Evolutionary conservation across 2,329 filamentous ascomycete genomes (phyloP), one percentile per base, ranked within the genome.

Genomic region (Fusarium sp.): DNA sequence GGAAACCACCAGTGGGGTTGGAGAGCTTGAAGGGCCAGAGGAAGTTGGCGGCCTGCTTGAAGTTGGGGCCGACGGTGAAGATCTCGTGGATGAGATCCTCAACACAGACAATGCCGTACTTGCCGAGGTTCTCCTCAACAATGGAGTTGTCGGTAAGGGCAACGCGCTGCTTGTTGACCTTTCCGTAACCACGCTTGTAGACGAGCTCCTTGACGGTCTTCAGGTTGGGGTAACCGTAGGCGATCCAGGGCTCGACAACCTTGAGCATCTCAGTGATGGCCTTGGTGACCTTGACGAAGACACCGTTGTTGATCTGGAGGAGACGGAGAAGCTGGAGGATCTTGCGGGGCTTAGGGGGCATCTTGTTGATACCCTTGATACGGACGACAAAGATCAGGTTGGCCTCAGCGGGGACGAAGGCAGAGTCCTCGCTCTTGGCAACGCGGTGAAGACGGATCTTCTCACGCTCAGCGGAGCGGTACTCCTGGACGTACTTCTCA

Each of bases 291-390:
- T 90, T 91, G 85, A 99, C 88, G 87, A 99, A 99, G 84, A 97
- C 93, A 84, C 95, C 96, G 84, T 97, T 98, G 93, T 99, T 99
- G 92, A 99, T 99, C 88, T 99, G 96, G 79, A 99, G 91, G 74
- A 99, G 93, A 88, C 96, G 95, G 82, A 99, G 94, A 68, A 99
- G 93, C 87, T 99, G 96, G 78, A 99, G 90, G 80, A 97, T 98
- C 91, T 99, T 99, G 89, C 96, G 94, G 84, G 96, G 96, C 92
- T 99, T 98, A 78, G 96, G 96, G 82, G 96, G 90, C 79, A 99
- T 98, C 92, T 99, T 99, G 93, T 98, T 98, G 94, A 99, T 98
- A 97, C 95, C 96, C 93, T 99, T 99, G 89, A 99, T 99, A 83
- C 96, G 95, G 84, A 98, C 86, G 78, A 99, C 90, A 83, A 99